phyloP scores from a whole-genome alignment of 345 rosid genomes.

The Ricinus communis region DNA sequence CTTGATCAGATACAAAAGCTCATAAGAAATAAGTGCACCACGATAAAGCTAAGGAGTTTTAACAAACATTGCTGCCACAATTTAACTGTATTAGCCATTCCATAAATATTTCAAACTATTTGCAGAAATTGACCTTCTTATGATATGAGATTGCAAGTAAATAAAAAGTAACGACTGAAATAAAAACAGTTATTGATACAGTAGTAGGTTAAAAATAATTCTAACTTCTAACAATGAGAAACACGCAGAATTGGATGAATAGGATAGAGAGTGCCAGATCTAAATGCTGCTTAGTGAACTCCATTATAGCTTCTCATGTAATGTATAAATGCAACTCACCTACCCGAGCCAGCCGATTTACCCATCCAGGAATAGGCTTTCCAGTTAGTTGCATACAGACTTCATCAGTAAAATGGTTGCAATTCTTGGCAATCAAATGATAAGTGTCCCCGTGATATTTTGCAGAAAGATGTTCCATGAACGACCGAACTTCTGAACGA shows the following conservation, averaged over 20 bases:
- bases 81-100: constrained; percentile 3
- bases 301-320: constrained; percentile 7
- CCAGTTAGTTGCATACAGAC: constrained; percentile 70
- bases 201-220: not conserved
- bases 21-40: not conserved
- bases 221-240: not conserved
- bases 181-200: not conserved
- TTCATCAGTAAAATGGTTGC: constrained; percentile 93
- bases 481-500: constrained; percentile 62
- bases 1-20: constrained; percentile 17
- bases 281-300: not conserved
- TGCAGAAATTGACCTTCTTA: not conserved
- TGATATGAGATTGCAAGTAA: not conserved
- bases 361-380: constrained; percentile 92
- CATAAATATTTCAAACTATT: not conserved
- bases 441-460: constrained; percentile 83
- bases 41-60: not conserved
- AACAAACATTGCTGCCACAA: not conserved
- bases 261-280: not conserved
- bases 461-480: constrained; percentile 75
- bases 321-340: constrained; percentile 46
- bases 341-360: constrained; percentile 79
- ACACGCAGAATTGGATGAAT: not conserved
- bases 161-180: not conserved
- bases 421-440: constrained; percentile 95